Conservation (phyloP, 371 early-diverging fungal genomes). For the Chytridium lagenaria region DNA sequence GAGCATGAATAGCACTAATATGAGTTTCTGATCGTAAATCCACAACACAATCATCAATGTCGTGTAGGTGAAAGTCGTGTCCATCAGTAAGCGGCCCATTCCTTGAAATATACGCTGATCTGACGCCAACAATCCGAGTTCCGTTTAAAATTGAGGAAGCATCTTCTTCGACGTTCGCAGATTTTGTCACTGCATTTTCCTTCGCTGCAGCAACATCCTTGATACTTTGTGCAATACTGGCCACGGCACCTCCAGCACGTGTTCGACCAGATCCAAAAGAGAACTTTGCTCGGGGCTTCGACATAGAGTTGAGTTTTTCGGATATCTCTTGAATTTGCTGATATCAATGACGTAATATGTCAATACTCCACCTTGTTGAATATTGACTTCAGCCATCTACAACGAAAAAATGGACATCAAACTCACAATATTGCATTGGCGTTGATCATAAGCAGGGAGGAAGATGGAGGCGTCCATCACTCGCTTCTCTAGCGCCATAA, state of each 20-base stretch:
- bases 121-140: not conserved
- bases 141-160: not conserved
- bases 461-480: conserved; percentile 61
- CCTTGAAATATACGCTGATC: not conserved
- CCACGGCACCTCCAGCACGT: conserved; percentile 12
- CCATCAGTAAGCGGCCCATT: not conserved
- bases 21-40: conserved; percentile 48
- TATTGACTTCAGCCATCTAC: no score
- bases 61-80: conserved; percentile 60
- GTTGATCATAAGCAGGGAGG: conserved; percentile 66
- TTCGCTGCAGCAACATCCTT: not conserved
- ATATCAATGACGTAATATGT: not conserved
- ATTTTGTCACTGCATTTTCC: not conserved
- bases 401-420: no score
- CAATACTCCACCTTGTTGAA: no score
- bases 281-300: conserved; percentile 33
- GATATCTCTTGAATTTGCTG: conserved; percentile 62
- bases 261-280: conserved; percentile 19
- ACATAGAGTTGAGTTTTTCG: conserved; percentile 47
- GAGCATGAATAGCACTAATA: conserved; percentile 72
- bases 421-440: conserved; percentile 58
- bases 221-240: not conserved
- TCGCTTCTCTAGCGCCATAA: conserved; percentile 55
- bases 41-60: conserved; percentile 63
- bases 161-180: not conserved